Percentiles rank a stretch among this genome's conserved stretches.
phyloP scores from a whole-genome alignment of 2,329 filamentous ascomycete species.

The Fusarium udum region DNA sequence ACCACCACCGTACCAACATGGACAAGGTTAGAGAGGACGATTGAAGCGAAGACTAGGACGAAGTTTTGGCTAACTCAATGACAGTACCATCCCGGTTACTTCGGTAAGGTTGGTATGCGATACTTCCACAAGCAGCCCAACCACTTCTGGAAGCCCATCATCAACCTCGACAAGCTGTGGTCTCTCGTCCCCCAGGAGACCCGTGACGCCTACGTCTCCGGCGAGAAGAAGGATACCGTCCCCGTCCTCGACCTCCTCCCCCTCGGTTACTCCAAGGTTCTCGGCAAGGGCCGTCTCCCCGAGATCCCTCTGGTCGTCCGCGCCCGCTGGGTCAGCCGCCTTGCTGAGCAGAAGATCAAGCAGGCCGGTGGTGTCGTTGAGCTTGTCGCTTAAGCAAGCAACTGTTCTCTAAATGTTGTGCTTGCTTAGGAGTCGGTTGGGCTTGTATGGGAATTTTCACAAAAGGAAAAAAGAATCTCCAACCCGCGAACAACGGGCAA shows the following conservation, averaged over 20 bases:
- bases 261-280: constrained; percentile 97
- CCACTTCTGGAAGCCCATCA: constrained; percentile 97
- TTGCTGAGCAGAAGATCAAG: constrained; percentile 99
- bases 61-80: constrained; percentile 42
- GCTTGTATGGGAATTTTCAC: constrained; percentile 44
- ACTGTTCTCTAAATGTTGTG: constrained; percentile 29
- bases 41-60: constrained; percentile 19
- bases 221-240: constrained; percentile 85
- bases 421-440: constrained; percentile 44
- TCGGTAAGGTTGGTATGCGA: constrained; percentile 95
- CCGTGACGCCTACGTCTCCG: constrained; percentile 88
- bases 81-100: constrained; percentile 98
- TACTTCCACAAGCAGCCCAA: constrained; percentile 97
- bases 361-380: constrained; percentile 96
- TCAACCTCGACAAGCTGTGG: constrained; percentile 99
- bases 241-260: constrained; percentile 98
- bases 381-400: constrained; percentile 78
- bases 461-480: constrained; percentile 43
- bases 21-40: constrained; percentile 76
- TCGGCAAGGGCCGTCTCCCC: constrained; percentile 97
- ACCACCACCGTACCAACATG: constrained; percentile 74
- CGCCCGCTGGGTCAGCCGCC: constrained; percentile 92
- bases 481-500: constrained; percentile 32
- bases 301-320: constrained; percentile 93
- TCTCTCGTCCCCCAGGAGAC: constrained; percentile 92